Conservation (phyloP, 23 red algal genomes). For the Gracilaria gracilis region DNA sequence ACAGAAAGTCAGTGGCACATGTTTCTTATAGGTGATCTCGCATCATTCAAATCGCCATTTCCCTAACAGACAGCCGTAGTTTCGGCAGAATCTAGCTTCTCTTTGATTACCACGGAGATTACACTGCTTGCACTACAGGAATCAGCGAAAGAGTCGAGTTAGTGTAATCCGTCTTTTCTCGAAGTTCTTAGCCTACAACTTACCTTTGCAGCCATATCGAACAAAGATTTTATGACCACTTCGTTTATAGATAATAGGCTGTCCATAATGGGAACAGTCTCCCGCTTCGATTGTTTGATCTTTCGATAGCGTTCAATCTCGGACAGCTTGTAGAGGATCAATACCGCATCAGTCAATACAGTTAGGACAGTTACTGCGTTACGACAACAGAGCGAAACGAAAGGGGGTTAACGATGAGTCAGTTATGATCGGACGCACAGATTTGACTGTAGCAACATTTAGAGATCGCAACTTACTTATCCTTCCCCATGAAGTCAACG, state of each 20-base stretch:
- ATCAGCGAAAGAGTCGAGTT: background rate
- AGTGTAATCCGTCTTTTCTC: background rate
- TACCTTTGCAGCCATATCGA: constrained; percentile 16
- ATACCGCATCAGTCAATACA: constrained; percentile 61
- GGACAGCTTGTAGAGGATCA: constrained; percentile 58
- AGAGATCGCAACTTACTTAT: constrained; percentile 8
- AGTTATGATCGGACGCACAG: background rate
- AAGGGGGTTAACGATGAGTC: background rate
- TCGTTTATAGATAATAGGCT: background rate
- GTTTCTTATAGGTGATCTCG: background rate
- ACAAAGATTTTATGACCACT: background rate
- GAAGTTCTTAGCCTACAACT: background rate
- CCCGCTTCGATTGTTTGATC: constrained; percentile 29
- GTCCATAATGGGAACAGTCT: background rate
- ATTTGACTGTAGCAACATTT: background rate
- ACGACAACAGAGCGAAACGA: background rate
- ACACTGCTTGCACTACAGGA: constrained; percentile 41
- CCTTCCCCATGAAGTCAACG: constrained; percentile 43
- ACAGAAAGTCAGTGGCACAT: background rate
- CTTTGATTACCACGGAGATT: constrained; percentile 62
- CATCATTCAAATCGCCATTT: constrained; percentile 48
- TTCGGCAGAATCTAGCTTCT: constrained; percentile 71
- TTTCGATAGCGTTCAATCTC: constrained; percentile 51
- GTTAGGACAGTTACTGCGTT: constrained; percentile 61
- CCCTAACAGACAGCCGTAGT: constrained; percentile 42